These are phyloP conservation scores for Tolypocladium nubicola DNA, from an alignment of 2,329 filamentous ascomycete species.

Conservation along the genomic window DNA sequence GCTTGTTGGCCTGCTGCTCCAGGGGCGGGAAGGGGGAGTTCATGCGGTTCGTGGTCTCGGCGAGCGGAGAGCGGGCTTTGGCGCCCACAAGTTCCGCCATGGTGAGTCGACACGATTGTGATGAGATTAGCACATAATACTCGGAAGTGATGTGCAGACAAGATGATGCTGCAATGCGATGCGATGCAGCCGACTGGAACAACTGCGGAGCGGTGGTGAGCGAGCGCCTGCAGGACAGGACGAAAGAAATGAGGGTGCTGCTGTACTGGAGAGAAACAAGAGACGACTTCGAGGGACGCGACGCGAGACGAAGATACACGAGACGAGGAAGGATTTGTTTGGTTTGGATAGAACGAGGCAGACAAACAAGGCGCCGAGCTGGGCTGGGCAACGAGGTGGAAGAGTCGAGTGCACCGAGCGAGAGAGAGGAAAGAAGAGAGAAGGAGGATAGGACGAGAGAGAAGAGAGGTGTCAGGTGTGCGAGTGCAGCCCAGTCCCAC, in stretches of 20 bases:
- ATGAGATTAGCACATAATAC: slow-evolving; percentile 25
- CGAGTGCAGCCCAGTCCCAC: background rate
- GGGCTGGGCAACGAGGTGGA: background rate
- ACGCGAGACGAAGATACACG: background rate
- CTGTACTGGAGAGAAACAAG: background rate
- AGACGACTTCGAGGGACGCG: background rate
- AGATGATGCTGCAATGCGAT: background rate
- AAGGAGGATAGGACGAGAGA: slow-evolving; percentile 1
- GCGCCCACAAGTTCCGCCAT: slow-evolving; percentile 20
- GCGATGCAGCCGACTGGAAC: background rate
- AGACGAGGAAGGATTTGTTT: background rate
- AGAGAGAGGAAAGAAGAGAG: slow-evolving; percentile 8
- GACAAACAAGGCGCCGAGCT: background rate
- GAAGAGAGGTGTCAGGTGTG: background rate
- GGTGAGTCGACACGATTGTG: slow-evolving; percentile 9
- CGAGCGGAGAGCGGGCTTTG: slow-evolving; percentile 28
- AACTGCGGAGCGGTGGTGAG: background rate
- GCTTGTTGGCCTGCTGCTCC: slow-evolving; percentile 18
- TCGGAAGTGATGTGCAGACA: slow-evolving; percentile 2
- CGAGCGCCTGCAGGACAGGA: background rate
- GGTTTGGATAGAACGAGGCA: background rate
- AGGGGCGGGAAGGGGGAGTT: slow-evolving; percentile 26
- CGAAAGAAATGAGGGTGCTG: background rate
- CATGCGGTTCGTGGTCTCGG: slow-evolving; percentile 35
- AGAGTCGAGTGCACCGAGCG: slow-evolving; percentile 2